Evolutionary conservation across 345 rosid species (phyloP), one percentile per base, ranked within the genome.

Genomic region (Populus tremula): DNA sequence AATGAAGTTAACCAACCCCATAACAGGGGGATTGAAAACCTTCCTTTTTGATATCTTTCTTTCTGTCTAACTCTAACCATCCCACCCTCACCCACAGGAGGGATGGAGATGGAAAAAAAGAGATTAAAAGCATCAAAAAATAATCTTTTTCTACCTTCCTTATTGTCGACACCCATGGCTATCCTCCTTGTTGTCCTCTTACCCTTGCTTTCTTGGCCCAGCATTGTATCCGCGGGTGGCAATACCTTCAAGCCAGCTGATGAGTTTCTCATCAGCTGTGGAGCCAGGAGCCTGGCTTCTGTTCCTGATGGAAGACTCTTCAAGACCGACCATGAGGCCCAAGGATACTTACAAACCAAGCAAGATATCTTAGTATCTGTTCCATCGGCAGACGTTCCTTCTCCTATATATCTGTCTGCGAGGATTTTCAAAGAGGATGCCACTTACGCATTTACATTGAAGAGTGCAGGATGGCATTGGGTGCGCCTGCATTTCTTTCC

Each of bases 401-500:
- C 90, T 1, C 87, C 94, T 5, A 75, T 92, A 7, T 92, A 88
- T 77, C 74, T 82, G 39, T 76, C 86, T 0, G 94, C 93, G 2
- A 88, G 91, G 76, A 85, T 92, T 79, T 92, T 92, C 74, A 65
- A 17, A 1, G 78, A 88, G 53, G 87, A 89, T 74, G 86, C 94
- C 29, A 87, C 85, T 31, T 92, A 91, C 62, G 73, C 83, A 2
- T 89, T 92, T 70, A 79, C 81, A 27, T 62, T 91, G 79, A 80
- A 84, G 0, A 77, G 75, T 8, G 89, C 94, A 11, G 94, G 97
- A 13, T 92, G 85, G 82, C 97, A 92, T 80, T 92, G 92, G 92
- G 81, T 92, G 71, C 92, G 97, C 5, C 89, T 92, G 43, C 89
- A 92, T 81, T 88, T 92, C 81, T 85, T 70, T 54, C 84, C 93